phyloP scores from a whole-genome alignment of 768 basidiomycete species.

The Trametes cinnabarina region DNA sequence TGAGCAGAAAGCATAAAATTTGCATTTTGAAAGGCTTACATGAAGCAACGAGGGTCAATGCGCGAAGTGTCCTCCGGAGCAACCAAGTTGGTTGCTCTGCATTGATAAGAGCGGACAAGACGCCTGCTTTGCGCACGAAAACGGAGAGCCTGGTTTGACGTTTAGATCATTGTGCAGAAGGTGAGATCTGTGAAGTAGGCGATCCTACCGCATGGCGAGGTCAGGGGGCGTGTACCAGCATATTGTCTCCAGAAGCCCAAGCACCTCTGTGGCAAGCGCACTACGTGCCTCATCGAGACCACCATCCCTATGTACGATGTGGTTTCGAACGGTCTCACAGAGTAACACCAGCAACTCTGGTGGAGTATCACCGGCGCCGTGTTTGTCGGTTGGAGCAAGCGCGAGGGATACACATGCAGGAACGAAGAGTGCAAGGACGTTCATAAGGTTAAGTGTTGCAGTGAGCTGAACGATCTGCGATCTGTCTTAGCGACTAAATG shows the following conservation, averaged over 20 bases:
- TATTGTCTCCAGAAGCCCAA: slow-evolving; percentile 54
- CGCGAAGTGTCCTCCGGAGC: slow-evolving; percentile 44
- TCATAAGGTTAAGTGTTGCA: slow-evolving; percentile 53
- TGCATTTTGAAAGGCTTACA: slow-evolving; percentile 37
- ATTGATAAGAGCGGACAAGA: slow-evolving; percentile 50
- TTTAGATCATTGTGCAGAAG: too few species aligned
- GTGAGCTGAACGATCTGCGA: slow-evolving; percentile 45
- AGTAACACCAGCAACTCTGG: slow-evolving; percentile 41
- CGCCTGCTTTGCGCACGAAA: slow-evolving; percentile 39
- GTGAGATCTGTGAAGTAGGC: too few species aligned
- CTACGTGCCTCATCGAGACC: background rate
- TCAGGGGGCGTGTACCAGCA: slow-evolving; percentile 48
- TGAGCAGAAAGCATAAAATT: background rate
- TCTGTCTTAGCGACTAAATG: background rate
- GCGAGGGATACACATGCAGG: slow-evolving; percentile 27
- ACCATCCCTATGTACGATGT: slow-evolving; percentile 35
- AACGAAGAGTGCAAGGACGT: slow-evolving; percentile 43
- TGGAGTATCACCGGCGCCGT: slow-evolving; percentile 24
- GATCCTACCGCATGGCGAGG: slow-evolving; percentile 35
- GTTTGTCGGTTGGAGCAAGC: slow-evolving; percentile 5
- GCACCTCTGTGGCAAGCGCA: slow-evolving; percentile 38
- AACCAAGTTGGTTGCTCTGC: slow-evolving; percentile 51
- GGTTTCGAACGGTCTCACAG: slow-evolving; percentile 40
- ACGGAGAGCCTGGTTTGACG: slow-evolving; percentile 37
- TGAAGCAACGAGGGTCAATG: slow-evolving; percentile 54